Base-by-base conservation (phyloP, 1,284 basidiomycete genomes). In the Uromyces viciae-fabae region DNA sequence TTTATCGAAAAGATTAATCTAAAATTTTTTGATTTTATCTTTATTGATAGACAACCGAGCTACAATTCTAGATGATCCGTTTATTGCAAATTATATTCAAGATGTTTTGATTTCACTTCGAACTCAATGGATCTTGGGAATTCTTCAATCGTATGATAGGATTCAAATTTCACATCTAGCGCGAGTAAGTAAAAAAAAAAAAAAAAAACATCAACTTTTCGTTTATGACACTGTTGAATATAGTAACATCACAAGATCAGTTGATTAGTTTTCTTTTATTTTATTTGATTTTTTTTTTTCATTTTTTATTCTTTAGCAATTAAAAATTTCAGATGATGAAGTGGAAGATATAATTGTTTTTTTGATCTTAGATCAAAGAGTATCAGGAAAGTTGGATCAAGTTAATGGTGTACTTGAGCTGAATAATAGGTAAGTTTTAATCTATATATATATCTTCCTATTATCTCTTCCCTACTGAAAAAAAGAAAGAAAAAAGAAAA, bases 341-440 rank as follows among this genome's bases (percentile, higher is more conserved):
- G 95, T 97, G 3, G 95, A 98, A 85, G 93, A 94, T 80, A 90
- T 99, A 40, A 90, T 99, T 46, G 92, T 98, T 82, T 92, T 93
- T 52, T 90, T 99, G 25, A 98, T 99, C 81, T 87, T 98, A 40
- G 96, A 99, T 86, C 94, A 93, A 33, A 95, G 93, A 85, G 94
- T 99, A 46, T 91, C 95, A 83, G 97, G 96, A 22, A 90, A 92
- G 83, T 97, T 99, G 84, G 96, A 99, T 86, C 95, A 98, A 87
- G 94, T 97, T 46, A 91, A 92, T 28, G 94, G 95, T 88, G 89
- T 93, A 75, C 89, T 99, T 19, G 93, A 98, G 84, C 89, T 99
- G 33, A 93, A 97, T 84, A 88, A 54, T n/a, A 54, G 58, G 62
- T 58, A 31, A 80, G 60, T 43, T n/a, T 36, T 33, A 38, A 3